Evolutionary conservation across 2,329 filamentous ascomycete genomes (phyloP).

Genomic region (Metarhizium brunneum): DNA sequence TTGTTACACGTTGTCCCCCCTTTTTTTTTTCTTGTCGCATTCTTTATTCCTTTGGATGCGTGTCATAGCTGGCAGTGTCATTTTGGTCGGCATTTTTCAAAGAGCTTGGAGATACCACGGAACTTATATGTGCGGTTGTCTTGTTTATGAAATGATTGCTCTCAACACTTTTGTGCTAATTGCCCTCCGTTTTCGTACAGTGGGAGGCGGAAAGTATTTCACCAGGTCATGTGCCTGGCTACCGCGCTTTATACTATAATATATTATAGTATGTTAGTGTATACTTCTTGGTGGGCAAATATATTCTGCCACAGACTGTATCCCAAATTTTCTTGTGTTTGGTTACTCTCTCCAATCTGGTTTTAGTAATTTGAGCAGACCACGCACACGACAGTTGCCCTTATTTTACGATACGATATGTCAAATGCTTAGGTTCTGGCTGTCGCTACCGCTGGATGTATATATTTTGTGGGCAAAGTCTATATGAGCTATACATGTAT

Average conservation of each 20-base stretch:
- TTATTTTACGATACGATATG: neutral
- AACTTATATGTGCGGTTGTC: conserved; percentile 2
- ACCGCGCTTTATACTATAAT: no score
- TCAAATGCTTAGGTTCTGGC: neutral
- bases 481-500: neutral
- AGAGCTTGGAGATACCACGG: conserved; percentile 14
- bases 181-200: neutral
- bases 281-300: no score
- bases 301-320: no score
- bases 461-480: neutral
- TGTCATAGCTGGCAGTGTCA: conserved; percentile 5
- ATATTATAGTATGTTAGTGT: no score
- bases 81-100: conserved; percentile 5
- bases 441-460: conserved; percentile 1
- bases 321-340: neutral
- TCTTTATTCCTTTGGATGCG: conserved; percentile 2
- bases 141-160: neutral
- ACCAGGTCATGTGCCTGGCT: no score
- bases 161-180: neutral
- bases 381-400: neutral
- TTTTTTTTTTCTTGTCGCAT: neutral
- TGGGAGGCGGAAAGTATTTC: no score
- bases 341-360: neutral
- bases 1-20: neutral
- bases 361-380: neutral